Base-by-base conservation (phyloP, 352 stramenopile genomes). In the Pythium vanterpoolii region DNA sequence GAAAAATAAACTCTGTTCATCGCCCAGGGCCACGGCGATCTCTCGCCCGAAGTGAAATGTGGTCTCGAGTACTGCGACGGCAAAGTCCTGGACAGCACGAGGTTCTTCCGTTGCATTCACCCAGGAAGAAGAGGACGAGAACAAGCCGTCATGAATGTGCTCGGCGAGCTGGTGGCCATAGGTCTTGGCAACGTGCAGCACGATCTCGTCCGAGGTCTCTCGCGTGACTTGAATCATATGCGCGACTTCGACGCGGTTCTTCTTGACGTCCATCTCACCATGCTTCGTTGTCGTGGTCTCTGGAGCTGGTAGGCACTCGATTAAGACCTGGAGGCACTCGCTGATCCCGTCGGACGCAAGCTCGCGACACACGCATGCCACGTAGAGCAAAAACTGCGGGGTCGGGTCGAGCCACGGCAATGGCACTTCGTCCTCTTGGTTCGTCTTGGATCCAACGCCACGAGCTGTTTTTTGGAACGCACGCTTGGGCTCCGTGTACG, bases 141-240 rank as follows among this genome's bases (percentile, higher is more conserved):
- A 62, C 31, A 42, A 86, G 56, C n/a, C 80, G 60, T 47, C 74
- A 72, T 21, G 33, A 80, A 64, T n/a, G 76, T 46, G 62, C 7
- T 62, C 39, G 31, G 74, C 79, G n/a, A 93, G 44, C 23, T 83
- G 72, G 16, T 77, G 68, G 16, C 85, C 85, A 36, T 90, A 91
- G 4, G 68, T 27, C 43, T 82, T 88, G 19, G 73, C 72, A 11
- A 90, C 72, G 31, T 89, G 76, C 42, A 87, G 66, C 8, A 92
- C 21, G 7, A 95, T 66, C 27, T 89, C 75, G 14, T 62, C 52
- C 11, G 70, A 78, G 24, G 83, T 83, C 44, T 87, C 77, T 10
- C 76, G 72, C 2, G 81, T 89, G 34, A 93, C 75, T 64, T 88
- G 69, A 21, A 92, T 84, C 79, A 93, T 91, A 44, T 87, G 75